Evolutionary conservation across 805 yeast genomes (phyloP).

Genomic region (Grigorovia humatica): DNA sequence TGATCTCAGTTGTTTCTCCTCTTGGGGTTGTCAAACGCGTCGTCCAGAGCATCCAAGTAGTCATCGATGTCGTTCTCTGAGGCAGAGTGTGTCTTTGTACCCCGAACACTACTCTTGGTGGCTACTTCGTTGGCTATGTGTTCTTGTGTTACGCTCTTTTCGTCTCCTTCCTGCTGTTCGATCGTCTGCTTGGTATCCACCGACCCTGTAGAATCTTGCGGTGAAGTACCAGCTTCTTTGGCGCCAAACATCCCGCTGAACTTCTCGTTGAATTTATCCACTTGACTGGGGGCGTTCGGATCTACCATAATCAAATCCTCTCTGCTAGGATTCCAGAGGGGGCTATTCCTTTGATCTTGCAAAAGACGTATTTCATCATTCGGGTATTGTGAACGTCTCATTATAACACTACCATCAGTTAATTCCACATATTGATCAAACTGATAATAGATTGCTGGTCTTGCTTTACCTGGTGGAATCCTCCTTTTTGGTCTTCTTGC

Average conservation of each 20-base stretch:
- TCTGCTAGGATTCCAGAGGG: slow-evolving; percentile 83
- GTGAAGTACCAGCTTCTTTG: background rate
- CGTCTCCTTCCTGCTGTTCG: slow-evolving; percentile 1
- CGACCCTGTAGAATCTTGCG: too few species aligned
- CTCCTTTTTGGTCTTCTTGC: slow-evolving; percentile 54
- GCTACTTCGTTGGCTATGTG: background rate
- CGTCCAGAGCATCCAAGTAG: slow-evolving; percentile 24
- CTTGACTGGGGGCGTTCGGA: slow-evolving; percentile 75
- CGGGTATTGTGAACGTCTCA: slow-evolving; percentile 79
- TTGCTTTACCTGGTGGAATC: slow-evolving; percentile 69
- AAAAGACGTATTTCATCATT: slow-evolving; percentile 77
- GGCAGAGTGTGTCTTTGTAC: background rate
- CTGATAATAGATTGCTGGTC: slow-evolving; percentile 88
- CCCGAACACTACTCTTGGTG: slow-evolving; percentile 2
- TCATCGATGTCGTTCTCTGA: slow-evolving; percentile 23
- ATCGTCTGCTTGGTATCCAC: background rate
- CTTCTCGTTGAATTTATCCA: slow-evolving; percentile 63
- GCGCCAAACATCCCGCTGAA: slow-evolving; percentile 38
- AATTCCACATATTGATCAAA: slow-evolving; percentile 84
- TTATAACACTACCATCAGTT: slow-evolving; percentile 86
- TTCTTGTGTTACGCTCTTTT: background rate
- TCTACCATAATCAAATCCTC: slow-evolving; percentile 65
- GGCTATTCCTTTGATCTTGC: slow-evolving; percentile 77
- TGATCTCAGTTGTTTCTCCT: slow-evolving; percentile 8
- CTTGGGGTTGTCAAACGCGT: slow-evolving; percentile 19